A percentile compares a stretch with the other conserved stretches of the same genome.
phyloP scores from a whole-genome alignment of 2,329 filamentous ascomycete genomes.

The Fusarium lateritium region DNA sequence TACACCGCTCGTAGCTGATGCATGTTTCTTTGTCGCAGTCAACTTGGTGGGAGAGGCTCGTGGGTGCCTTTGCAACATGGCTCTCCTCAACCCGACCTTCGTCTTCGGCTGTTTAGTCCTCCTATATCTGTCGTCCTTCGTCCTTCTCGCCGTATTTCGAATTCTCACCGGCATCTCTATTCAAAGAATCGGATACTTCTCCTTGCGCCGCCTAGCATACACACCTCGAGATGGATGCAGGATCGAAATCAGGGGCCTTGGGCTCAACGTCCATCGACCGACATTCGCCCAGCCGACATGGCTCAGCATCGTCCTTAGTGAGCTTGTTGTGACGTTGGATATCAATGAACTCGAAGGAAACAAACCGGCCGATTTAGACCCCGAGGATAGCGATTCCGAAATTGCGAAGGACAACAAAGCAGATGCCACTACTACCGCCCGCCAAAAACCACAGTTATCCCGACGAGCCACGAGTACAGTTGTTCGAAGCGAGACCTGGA shows the following conservation, averaged over 20 bases:
- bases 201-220: slow-evolving; percentile 90
- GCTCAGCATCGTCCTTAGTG: slow-evolving; percentile 90
- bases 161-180: slow-evolving; percentile 96
- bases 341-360: slow-evolving; percentile 73
- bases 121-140: slow-evolving; percentile 90
- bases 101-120: slow-evolving; percentile 88
- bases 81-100: slow-evolving; percentile 82
- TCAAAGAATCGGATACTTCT: slow-evolving; percentile 93
- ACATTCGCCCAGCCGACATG: slow-evolving; percentile 98
- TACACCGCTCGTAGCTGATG: slow-evolving; percentile 48
- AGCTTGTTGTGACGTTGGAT: slow-evolving; percentile 88
- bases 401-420: slow-evolving; percentile 45
- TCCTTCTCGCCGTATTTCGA: slow-evolving; percentile 92
- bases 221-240: slow-evolving; percentile 89
- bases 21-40: slow-evolving; percentile 28
- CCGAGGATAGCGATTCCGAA: slow-evolving; percentile 49
- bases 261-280: slow-evolving; percentile 89
- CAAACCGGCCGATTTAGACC: slow-evolving; percentile 52
- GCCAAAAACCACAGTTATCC: slow-evolving; percentile 32
- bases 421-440: slow-evolving; percentile 48
- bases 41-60: slow-evolving; percentile 48
- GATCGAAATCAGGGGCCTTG: slow-evolving; percentile 90
- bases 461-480: slow-evolving; percentile 28
- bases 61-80: slow-evolving; percentile 63
- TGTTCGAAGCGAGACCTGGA: slow-evolving; percentile 82